These are phyloP conservation scores for Aspergillus niger DNA, from an alignment of 2,329 filamentous ascomycete genomes.

Conservation along the genomic window DNA sequence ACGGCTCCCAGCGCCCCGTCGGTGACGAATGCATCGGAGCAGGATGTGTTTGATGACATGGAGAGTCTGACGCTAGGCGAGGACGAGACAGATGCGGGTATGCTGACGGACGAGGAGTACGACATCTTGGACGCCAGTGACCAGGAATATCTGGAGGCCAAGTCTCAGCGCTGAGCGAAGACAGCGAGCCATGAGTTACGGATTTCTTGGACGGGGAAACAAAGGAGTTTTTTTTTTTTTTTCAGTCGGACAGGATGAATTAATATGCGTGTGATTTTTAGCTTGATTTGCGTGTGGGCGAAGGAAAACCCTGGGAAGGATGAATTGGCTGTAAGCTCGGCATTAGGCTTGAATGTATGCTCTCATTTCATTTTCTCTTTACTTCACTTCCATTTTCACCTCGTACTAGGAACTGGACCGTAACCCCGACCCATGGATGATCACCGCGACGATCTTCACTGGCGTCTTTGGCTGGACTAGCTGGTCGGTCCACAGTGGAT, in stretches of 20 bases:
- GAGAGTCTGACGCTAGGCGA: slow-evolving; percentile 58
- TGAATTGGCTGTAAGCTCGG: no score
- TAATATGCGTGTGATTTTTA: slow-evolving; percentile 6
- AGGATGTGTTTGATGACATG: slow-evolving; percentile 55
- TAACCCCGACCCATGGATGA: no score
- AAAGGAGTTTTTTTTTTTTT: slow-evolving; percentile 4
- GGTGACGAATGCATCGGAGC: slow-evolving; percentile 52
- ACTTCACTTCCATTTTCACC: no score
- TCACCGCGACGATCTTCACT: no score
- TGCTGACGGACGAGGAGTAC: slow-evolving; percentile 97
- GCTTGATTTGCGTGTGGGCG: not conserved
- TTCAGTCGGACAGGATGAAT: slow-evolving; percentile 10
- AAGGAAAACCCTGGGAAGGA: not conserved
- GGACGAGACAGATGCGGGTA: slow-evolving; percentile 63
- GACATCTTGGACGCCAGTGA: slow-evolving; percentile 95
- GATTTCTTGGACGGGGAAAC: not conserved
- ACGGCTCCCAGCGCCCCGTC: slow-evolving; percentile 36
- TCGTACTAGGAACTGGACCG: no score
- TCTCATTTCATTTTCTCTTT: no score
- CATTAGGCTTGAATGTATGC: no score
- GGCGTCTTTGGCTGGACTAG: no score
- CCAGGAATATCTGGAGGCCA: slow-evolving; percentile 69
- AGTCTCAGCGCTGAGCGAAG: slow-evolving; percentile 25
- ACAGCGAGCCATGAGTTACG: not conserved
- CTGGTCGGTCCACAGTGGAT: no score